Conservation (phyloP, 306 rosid genomes). For the Cucurbita ficifolia region DNA sequence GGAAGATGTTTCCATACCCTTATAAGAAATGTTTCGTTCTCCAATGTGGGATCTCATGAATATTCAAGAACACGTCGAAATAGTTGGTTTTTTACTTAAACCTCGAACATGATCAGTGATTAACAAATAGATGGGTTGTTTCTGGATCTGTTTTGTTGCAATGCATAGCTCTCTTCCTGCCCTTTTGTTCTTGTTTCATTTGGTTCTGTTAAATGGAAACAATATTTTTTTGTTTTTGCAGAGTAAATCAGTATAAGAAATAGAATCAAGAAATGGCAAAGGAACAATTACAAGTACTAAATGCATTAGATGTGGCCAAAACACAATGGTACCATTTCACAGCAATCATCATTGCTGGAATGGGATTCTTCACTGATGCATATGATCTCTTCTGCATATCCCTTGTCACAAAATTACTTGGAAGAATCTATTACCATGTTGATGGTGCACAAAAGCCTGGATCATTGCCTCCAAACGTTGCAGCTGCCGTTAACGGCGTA, state of each 20-base stretch:
- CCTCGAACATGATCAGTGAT: background rate
- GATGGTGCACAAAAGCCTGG: constrained; percentile 47
- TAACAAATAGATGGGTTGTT: background rate
- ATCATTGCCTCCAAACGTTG: constrained; percentile 45
- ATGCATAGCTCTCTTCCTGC: too few species aligned
- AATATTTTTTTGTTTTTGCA: background rate
- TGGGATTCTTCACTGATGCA: constrained; percentile 86
- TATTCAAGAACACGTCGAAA: too few species aligned
- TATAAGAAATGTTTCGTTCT: too few species aligned
- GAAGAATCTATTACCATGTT: constrained; percentile 56
- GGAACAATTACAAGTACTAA: constrained; percentile 38
- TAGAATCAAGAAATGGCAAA: constrained; percentile 22
- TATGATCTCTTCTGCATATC: constrained; percentile 65
- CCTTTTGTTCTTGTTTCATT: too few species aligned
- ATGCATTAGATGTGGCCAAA: constrained; percentile 51
- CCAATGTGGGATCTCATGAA: too few species aligned
- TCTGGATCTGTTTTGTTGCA: background rate
- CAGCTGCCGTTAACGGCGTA: constrained; percentile 64
- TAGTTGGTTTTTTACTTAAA: too few species aligned
- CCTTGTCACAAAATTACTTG: constrained; percentile 59
- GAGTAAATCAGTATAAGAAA: background rate
- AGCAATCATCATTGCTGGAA: constrained; percentile 58
- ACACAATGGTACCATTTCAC: constrained; percentile 76
- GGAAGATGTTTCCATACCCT: too few species aligned
- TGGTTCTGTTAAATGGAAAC: too few species aligned